These are phyloP conservation scores for Collybia nuda DNA, from an alignment of 768 basidiomycete genomes.

Conservation along the genomic window DNA sequence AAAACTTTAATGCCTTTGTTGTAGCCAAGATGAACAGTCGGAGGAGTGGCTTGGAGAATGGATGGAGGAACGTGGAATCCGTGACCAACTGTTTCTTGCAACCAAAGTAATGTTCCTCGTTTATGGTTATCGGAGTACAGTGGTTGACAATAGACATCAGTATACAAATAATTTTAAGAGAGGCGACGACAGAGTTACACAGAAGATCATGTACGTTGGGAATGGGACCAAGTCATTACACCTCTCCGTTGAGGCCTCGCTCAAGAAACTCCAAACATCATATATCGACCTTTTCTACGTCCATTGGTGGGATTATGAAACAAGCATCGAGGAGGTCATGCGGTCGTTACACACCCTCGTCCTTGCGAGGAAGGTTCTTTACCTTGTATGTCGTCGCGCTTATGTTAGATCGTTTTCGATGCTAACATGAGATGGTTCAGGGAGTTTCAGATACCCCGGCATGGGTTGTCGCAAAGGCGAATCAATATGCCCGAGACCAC, in stretches of 20 bases:
- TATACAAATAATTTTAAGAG: too few relatives aligned
- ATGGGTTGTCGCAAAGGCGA: slow-evolving; percentile 48
- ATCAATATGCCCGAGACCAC: slow-evolving; percentile 49
- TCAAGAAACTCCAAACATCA: slow-evolving; percentile 39
- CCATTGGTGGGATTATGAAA: slow-evolving; percentile 51
- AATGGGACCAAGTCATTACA: too few relatives aligned
- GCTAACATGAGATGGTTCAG: slow-evolving; percentile 18
- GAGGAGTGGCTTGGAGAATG: slow-evolving; percentile 49
- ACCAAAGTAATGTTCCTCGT: slow-evolving; percentile 29
- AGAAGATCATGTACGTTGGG: too few relatives aligned
- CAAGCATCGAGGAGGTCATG: slow-evolving; percentile 59
- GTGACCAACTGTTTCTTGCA: slow-evolving; percentile 45
- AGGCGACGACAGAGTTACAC: too few relatives aligned
- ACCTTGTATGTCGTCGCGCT: slow-evolving; percentile 24
- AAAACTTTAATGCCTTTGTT: background rate
- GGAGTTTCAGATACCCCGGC: slow-evolving; percentile 44
- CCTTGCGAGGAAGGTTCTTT: slow-evolving; percentile 47
- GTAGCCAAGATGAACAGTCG: slow-evolving; percentile 35
- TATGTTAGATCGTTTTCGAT: too few relatives aligned
- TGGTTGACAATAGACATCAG: too few relatives aligned
- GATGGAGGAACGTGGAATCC: slow-evolving; percentile 37
- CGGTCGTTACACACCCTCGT: too few relatives aligned
- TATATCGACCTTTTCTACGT: slow-evolving; percentile 45
- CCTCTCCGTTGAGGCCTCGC: slow-evolving; percentile 34
- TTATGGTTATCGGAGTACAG: too few relatives aligned